Base-by-base conservation (phyloP, 768 basidiomycete genomes). In the Kwoniella bestiolae region DNA sequence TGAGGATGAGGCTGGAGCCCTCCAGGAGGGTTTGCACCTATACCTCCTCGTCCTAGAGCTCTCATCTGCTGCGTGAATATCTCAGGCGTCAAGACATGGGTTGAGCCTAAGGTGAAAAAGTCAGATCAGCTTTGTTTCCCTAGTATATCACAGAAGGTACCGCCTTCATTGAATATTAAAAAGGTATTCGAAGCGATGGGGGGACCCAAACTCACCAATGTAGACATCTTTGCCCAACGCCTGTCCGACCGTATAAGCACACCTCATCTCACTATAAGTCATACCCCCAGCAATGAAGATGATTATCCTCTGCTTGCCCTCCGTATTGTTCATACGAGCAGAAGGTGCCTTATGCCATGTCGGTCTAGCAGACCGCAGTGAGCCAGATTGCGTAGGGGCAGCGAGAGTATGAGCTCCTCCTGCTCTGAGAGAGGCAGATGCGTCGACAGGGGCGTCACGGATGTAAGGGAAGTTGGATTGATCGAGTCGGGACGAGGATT, bases 281-380 rank as follows among this genome's bases (percentile, higher is more conserved):
- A 94, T 89, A 2, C 96, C 96, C 35, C 96, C 96, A 14, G 91
- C 91, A 25, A 97, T 84, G 80, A 98, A 98, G 18, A 97, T 86
- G 35, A 99, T 84, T 14, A 96, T 74, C 29, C 95, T 86, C 80
- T 92, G 90, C 64, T 73, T 79, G 2, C 80, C 79, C 56, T 83
- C 83, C 29, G 86, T 84, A 35, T 89, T 83, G 29, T 74, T 74
- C 46, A 73, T 58, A 3, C 79, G 46, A 3, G 74, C 73, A 9
- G 77, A 78, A 4, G 87, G 87, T 1, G 90, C 89, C 72, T 89
- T 87, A 78, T 93, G 91, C 94, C 92, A 94, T 52, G 87, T 88
- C 6, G 92, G 92, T 78, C 91, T 90, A 70, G 90, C 89, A 71
- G 92, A 94, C 23, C 95, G 89, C 45, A 98, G 83, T 1, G 94